Evolutionary conservation across 2,329 filamentous ascomycete genomes (phyloP).

Genomic region (Beauveria asiatica): DNA sequence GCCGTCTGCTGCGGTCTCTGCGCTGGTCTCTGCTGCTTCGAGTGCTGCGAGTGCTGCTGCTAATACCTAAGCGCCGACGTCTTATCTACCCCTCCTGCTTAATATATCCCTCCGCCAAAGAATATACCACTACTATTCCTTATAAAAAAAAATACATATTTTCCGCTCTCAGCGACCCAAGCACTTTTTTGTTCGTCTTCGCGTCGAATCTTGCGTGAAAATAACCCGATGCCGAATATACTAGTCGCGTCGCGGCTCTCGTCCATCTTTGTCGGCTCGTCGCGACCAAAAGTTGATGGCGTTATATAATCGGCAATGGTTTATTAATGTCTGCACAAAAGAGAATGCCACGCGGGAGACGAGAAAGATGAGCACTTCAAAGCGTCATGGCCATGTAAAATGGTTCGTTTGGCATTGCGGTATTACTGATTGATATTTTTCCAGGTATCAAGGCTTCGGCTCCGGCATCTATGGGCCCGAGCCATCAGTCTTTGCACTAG

Average conservation of each 20-base stretch:
- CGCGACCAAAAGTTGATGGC: not conserved
- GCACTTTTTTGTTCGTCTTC: not conserved
- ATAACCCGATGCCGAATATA: not conserved
- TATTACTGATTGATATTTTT: not conserved
- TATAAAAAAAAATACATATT: not conserved
- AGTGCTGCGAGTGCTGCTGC: conserved; percentile 25
- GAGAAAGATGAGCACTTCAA: too few relatives aligned
- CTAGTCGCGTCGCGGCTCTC: not conserved
- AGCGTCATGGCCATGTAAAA: not conserved
- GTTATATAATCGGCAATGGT: not conserved
- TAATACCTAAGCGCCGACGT: conserved; percentile 11
- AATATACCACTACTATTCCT: not conserved
- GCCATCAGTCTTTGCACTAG: not conserved
- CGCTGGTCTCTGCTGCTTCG: conserved; percentile 31
- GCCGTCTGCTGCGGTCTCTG: conserved; percentile 33
- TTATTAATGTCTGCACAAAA: not conserved
- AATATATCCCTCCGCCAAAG: not conserved
- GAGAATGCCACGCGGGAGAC: not conserved
- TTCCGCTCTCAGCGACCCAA: not conserved
- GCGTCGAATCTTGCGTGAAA: not conserved
- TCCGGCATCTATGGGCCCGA: not conserved
- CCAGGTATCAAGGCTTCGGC: not conserved
- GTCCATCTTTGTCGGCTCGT: not conserved
- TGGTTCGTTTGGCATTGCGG: too few relatives aligned
- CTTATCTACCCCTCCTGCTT: not conserved